Conservation (phyloP, 2,329 filamentous ascomycete genomes). For the Verticillium longisporum region DNA sequence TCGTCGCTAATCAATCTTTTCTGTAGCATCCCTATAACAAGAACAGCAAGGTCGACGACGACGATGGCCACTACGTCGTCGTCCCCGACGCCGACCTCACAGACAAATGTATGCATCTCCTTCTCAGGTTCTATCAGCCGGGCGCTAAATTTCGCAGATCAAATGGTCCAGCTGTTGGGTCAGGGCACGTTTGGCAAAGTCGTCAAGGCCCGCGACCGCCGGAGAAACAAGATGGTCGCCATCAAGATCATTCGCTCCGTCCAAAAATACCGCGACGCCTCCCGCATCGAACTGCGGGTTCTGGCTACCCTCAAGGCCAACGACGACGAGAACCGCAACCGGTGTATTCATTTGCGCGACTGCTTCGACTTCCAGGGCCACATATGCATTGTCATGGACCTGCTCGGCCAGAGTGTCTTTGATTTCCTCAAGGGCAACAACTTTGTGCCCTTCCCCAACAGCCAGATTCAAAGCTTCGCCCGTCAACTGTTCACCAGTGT, state of each 20-base stretch:
- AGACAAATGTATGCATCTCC: slow-evolving; percentile 65
- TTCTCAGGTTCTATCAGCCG: too few species aligned
- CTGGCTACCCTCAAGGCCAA: slow-evolving; percentile 88
- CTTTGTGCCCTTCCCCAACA: slow-evolving; percentile 96
- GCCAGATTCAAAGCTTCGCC: slow-evolving; percentile 95
- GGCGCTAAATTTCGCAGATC: slow-evolving; percentile 48
- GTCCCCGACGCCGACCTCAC: slow-evolving; percentile 80
- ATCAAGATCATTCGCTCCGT: slow-evolving; percentile 98
- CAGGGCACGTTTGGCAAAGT: slow-evolving; percentile 99
- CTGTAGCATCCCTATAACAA: slow-evolving; percentile 35
- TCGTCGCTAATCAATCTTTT: neutral
- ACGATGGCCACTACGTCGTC: slow-evolving; percentile 96
- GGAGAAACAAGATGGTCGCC: slow-evolving; percentile 71
- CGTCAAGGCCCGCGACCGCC: slow-evolving; percentile 80
- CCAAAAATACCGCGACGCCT: slow-evolving; percentile 96
- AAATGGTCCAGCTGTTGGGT: slow-evolving; percentile 81
- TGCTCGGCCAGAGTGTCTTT: slow-evolving; percentile 91
- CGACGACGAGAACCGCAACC: slow-evolving; percentile 85
- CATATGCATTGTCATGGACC: slow-evolving; percentile 77
- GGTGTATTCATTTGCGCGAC: slow-evolving; percentile 92
- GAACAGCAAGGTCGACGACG: slow-evolving; percentile 79
- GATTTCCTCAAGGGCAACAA: slow-evolving; percentile 94
- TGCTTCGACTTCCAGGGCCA: slow-evolving; percentile 97
- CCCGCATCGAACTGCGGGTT: slow-evolving; percentile 87
- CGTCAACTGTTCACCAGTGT: slow-evolving; percentile 96